phyloP scores from a whole-genome alignment of 108 stramenopile species.

The Skeletonema tropicum region DNA sequence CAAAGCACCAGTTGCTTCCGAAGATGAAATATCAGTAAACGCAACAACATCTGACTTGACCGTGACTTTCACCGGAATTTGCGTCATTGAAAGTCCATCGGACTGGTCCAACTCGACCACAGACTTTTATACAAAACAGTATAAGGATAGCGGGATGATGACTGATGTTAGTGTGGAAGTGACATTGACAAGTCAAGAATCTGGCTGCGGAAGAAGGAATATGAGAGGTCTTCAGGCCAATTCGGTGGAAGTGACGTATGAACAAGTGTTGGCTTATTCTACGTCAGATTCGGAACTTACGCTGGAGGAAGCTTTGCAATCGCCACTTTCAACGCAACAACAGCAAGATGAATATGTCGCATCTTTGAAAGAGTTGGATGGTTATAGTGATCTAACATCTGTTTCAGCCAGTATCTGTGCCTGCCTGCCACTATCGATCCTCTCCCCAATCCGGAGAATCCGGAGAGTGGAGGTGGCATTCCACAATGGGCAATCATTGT shows the following conservation, averaged over 20 bases:
- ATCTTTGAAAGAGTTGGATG: conserved; percentile 2
- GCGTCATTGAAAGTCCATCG: not conserved
- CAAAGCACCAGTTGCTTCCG: not conserved
- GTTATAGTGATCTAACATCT: conserved; percentile 16
- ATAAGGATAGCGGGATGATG: not conserved
- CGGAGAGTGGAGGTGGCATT: not conserved
- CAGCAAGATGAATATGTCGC: conserved; percentile 9
- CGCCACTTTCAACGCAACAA: conserved; percentile 4
- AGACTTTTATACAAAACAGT: conserved; percentile 26
- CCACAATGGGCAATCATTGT: conserved; percentile 2
- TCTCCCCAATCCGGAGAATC: not conserved
- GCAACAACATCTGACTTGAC: conserved; percentile 16
- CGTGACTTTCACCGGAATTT: conserved; percentile 18
- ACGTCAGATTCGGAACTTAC: not conserved
- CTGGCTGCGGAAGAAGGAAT: not conserved
- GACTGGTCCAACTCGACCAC: conserved; percentile 29
- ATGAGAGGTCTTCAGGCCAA: conserved; percentile 3
- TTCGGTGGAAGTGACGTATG: conserved; percentile 20
- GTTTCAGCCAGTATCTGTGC: conserved; percentile 2
- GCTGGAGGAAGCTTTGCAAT: not conserved
- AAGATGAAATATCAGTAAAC: conserved; percentile 10
- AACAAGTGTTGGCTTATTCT: conserved; percentile 21
- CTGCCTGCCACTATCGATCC: not conserved
- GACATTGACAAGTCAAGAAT: conserved; percentile 5
- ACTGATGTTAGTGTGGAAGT: conserved; percentile 11